Percentiles rank a stretch among this genome's conserved stretches.
Conservation (phyloP, 2,329 filamentous ascomycete species). For the Cladophialophora carrionii region DNA sequence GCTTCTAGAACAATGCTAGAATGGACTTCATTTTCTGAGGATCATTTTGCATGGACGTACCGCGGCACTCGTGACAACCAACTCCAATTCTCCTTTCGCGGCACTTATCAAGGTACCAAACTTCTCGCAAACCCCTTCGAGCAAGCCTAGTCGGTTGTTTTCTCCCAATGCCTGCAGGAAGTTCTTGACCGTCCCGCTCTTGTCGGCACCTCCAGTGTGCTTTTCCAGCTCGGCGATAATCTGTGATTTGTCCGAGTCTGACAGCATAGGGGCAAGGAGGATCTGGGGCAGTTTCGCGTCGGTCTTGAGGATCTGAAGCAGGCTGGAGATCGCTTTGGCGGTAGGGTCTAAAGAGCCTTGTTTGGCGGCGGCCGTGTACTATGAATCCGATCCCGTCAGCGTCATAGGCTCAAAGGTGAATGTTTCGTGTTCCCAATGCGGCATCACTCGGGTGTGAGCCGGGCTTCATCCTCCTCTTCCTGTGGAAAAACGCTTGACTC, state of each 20-base stretch:
- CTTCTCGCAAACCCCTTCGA: slow-evolving; percentile 83
- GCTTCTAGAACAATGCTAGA: not conserved
- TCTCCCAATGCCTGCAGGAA: slow-evolving; percentile 87
- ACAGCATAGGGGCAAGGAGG: slow-evolving; percentile 79
- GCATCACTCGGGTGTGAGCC: not conserved
- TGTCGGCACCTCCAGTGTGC: slow-evolving; percentile 69
- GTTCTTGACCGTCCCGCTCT: slow-evolving; percentile 85
- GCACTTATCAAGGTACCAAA: slow-evolving; percentile 86
- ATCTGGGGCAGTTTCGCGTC: slow-evolving; percentile 79
- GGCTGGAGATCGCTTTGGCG: slow-evolving; percentile 74
- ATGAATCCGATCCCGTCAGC: slow-evolving; percentile 10
- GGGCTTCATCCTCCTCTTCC: not conserved
- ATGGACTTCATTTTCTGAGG: not conserved
- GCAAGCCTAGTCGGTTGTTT: slow-evolving; percentile 89
- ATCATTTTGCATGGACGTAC: slow-evolving; percentile 57
- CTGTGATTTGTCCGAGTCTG: slow-evolving; percentile 75
- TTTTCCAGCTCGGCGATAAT: slow-evolving; percentile 89
- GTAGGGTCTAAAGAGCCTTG: slow-evolving; percentile 80
- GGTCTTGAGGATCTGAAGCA: slow-evolving; percentile 73
- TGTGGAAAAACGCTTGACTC: not conserved
- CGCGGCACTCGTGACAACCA: slow-evolving; percentile 86
- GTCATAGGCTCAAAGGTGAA: not conserved
- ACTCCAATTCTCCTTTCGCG: slow-evolving; percentile 87
- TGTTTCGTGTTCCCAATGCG: not conserved
- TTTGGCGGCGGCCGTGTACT: slow-evolving; percentile 98